These are phyloP conservation scores for Jamesozyma spencerorum DNA, from an alignment of 805 yeast genomes.

Conservation along the genomic window DNA sequence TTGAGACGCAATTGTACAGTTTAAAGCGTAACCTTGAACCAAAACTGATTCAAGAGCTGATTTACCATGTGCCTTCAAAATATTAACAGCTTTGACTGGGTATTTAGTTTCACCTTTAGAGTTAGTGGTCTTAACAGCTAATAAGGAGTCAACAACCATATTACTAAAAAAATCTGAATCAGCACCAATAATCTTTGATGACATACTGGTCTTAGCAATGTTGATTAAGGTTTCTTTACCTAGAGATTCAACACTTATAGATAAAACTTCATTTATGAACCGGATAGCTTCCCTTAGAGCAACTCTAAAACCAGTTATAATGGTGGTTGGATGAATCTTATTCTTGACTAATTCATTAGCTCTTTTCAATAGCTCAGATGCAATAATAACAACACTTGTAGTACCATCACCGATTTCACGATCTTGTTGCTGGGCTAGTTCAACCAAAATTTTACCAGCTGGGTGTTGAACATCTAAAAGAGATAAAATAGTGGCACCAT, in stretches of 20 bases:
- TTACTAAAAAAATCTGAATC: constrained; percentile 84
- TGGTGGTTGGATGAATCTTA: constrained; percentile 95
- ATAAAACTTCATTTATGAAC: constrained; percentile 75
- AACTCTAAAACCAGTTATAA: constrained; percentile 90
- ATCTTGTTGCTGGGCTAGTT: constrained; percentile 97
- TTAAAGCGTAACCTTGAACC: constrained; percentile 89
- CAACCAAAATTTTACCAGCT: constrained; percentile 94
- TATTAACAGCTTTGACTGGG: constrained; percentile 95
- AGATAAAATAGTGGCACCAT: constrained; percentile 92
- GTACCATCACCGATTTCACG: constrained; percentile 98
- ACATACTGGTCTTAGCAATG: constrained; percentile 96
- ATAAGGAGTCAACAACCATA: constrained; percentile 90
- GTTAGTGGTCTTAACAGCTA: constrained; percentile 87
- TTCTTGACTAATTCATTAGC: constrained; percentile 91
- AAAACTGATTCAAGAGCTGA: constrained; percentile 78
- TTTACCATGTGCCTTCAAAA: constrained; percentile 94
- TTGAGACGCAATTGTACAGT: constrained; percentile 94
- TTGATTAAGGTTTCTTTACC: constrained; percentile 79
- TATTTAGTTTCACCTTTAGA: constrained; percentile 80
- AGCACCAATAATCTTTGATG: constrained; percentile 89
- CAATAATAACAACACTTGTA: constrained; percentile 93
- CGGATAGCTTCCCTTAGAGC: constrained; percentile 87
- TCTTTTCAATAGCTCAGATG: constrained; percentile 81
- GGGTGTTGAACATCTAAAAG: constrained; percentile 96
- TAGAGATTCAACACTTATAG: constrained; percentile 66